Percentiles rank a stretch among this genome's conserved stretches.
These are phyloP conservation scores for Aspergillus quadricinctus DNA, from an alignment of 2,329 filamentous ascomycete species.

Conservation along the genomic window DNA sequence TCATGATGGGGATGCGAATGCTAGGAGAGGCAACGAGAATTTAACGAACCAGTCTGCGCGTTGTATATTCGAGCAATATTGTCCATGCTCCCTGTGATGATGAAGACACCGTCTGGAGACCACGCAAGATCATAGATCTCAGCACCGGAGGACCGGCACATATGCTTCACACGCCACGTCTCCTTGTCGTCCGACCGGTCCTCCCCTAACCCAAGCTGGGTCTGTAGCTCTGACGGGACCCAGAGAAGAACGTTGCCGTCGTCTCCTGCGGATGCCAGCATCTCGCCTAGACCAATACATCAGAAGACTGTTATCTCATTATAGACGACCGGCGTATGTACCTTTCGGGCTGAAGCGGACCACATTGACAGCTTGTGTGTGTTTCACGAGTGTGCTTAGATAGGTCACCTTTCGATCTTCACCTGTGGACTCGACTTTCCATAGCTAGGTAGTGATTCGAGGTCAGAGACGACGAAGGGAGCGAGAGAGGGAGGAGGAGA, in stretches of 20 bases:
- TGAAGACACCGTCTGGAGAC: slow-evolving; percentile 94
- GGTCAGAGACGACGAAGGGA: slow-evolving; percentile 33
- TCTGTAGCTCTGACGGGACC: slow-evolving; percentile 77
- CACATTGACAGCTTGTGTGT: slow-evolving; percentile 96
- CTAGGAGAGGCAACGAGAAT: not conserved
- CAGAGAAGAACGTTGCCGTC: slow-evolving; percentile 96
- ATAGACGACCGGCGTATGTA: slow-evolving; percentile 35
- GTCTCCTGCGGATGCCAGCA: slow-evolving; percentile 90
- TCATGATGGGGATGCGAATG: not conserved
- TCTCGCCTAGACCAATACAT: slow-evolving; percentile 61
- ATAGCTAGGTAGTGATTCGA: slow-evolving; percentile 68
- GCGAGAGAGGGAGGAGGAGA: slow-evolving; percentile 12
- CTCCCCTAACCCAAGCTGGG: slow-evolving; percentile 67
- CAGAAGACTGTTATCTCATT: not conserved
- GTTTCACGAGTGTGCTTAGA: slow-evolving; percentile 83
- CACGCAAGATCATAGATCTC: slow-evolving; percentile 98
- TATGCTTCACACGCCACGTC: slow-evolving; percentile 93
- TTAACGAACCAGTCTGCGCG: slow-evolving; percentile 70
- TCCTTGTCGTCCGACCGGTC: slow-evolving; percentile 91
- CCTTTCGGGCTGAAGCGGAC: slow-evolving; percentile 93
- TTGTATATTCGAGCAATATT: slow-evolving; percentile 98
- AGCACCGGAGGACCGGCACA: slow-evolving; percentile 90
- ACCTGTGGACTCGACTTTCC: slow-evolving; percentile 80
- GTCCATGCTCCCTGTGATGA: slow-evolving; percentile 99
- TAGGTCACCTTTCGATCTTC: slow-evolving; percentile 89